Base-by-base conservation (phyloP, 768 basidiomycete genomes). In the Hericium erinaceus region DNA sequence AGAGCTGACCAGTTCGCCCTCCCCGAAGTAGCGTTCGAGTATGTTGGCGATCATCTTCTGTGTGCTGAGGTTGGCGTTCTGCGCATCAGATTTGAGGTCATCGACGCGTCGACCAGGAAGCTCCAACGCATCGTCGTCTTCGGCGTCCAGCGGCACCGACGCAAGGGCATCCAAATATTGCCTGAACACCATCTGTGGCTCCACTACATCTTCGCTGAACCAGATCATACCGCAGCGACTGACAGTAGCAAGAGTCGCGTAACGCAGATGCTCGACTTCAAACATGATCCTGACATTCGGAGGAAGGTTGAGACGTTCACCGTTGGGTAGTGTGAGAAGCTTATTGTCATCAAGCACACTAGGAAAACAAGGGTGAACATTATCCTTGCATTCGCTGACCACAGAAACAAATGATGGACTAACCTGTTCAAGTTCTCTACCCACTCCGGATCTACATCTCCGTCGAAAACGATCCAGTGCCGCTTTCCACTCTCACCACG, bases 141-240 rank as follows among this genome's bases (percentile, higher is more conserved):
- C 92, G 9, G 86, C 85, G 66, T 93, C 94, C 64, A 98, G 72
- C 11, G 93, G 82, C 1, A 86, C 76, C 2, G 83, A 75, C 0
- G 85, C 77, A 26, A 98, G 76, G 0, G 86, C 85, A 54, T 81
- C 78, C 49, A 99, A 81, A 67, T 98, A 95, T 67, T 98, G 81
- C 54, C 81, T 83, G 70, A 89, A 97, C 16, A 97, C 82, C 97
- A 98, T 98, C 0, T 78, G 74, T 6, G 94, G 85, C 61, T 92
- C 87, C 26, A 99, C 84, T 51, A 97, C 85, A 62, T 98, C 94
- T 58, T 98, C 94, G 68, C 94, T 98, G 75, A 99, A 99, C 97
- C 97, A 99, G 65, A 99, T 95, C 97, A 99, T 99, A 69, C 97
- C 97, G 67, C 97, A 99, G 57, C 97, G 95, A 82, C 93, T 97